Evolutionary conservation across 805 yeast species (phyloP), one percentile per base, ranked within the genome.

Genomic region (Candida broadrunensis): DNA sequence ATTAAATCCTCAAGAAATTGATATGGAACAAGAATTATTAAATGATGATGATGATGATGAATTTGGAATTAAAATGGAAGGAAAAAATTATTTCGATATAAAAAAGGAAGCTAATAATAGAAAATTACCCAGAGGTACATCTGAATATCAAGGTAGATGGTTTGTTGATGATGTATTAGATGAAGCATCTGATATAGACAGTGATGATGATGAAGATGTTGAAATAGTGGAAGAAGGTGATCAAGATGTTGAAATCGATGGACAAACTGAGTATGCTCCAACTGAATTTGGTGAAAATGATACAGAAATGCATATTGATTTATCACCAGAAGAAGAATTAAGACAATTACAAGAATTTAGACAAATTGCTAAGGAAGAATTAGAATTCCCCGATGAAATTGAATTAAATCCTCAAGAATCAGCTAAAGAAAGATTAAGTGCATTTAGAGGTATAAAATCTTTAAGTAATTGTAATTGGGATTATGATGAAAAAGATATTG

Each of bases 351-450:
- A 75, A 42, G 77, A 74, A 52, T 89, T 73, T 66, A 78, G 93
- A 51, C 72, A 72, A 30, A 62, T 78, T 46, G 96, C 81, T 49
- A 77, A 77, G 44, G 97, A 90, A 41, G 97, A 88, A 58, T 74
- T 80, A 26, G 96, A 90, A 53, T 93, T 89, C 72, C 98, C 98
- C 0, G 99, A 93, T 64, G 99, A 93, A 65, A 66, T 91, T 41
- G 98, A 93, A 60, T 67, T 93, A 33, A 76, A 73, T 35, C 97
- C 97, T 23, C 58, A 63, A 5, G 90, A 78, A 48, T 75, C 85
- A 4, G 98, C 87, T 8, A 77, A 76, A 52, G 88, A 89, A 47
- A 76, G 88, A 48, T 72, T 93, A 42, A 64, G 72, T 23, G 78
- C 89, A 46, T 91, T 88, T 63, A 77, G 97, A 61, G 98, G 98